A percentile compares a stretch with the other conserved stretches of the same genome.
Evolutionary conservation across 1,284 basidiomycete species (phyloP).

Genomic region (Pascua sp.): DNA sequence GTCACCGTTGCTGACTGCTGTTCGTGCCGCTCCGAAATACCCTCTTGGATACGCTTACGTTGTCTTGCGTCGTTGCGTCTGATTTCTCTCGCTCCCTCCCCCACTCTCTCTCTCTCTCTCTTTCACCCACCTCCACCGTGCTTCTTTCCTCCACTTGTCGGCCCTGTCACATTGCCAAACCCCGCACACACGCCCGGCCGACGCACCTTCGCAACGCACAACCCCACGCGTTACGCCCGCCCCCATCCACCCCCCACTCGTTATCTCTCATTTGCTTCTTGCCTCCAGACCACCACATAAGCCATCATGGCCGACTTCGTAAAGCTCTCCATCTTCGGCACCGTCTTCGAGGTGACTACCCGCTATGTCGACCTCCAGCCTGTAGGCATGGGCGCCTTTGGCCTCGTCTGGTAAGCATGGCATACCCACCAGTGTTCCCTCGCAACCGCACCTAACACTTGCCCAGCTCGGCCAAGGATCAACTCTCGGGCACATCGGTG

Average conservation of each 20-base stretch:
- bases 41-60: too few species aligned
- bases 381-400: constrained; percentile 99
- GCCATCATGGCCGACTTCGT: constrained; percentile 65
- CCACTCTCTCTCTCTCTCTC: too few species aligned
- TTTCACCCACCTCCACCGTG: too few species aligned
- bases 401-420: constrained; percentile 79
- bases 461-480: constrained; percentile 89
- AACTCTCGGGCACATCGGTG: constrained; percentile 88
- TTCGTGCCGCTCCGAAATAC: too few species aligned
- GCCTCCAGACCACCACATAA: constrained; percentile 4
- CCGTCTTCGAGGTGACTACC: constrained; percentile 78
- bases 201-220: too few species aligned
- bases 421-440: background rate
- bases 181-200: too few species aligned
- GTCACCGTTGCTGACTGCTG: too few species aligned
- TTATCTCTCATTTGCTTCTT: background rate
- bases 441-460: constrained; percentile 1
- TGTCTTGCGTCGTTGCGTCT: too few species aligned
- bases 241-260: background rate
- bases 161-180: too few species aligned
- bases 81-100: too few species aligned
- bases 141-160: too few species aligned
- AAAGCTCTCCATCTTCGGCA: constrained; percentile 97
- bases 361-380: constrained; percentile 99
- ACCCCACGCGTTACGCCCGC: too few species aligned